Evolutionary conservation across 2,329 filamentous ascomycete genomes (phyloP), one percentile per base, ranked within the genome.

Genomic region (Aspergillus neoniger): DNA sequence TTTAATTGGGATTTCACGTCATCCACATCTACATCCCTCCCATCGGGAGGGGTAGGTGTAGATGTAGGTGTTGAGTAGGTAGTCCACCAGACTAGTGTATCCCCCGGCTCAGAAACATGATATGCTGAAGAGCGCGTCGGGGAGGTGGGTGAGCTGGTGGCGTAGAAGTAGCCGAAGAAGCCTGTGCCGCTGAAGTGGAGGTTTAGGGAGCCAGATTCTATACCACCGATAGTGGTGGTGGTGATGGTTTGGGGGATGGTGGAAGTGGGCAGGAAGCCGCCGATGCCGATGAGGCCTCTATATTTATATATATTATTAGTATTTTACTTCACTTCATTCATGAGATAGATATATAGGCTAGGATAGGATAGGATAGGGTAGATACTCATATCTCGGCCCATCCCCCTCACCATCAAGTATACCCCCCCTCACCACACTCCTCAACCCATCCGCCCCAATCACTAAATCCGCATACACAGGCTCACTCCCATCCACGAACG

Each of bases 141-240:
- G 14, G 64, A 67, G 2, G 63, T 55, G 9, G 55, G 8, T 3
- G 67, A 61, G 43, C 69, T 73, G 7, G 66, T 64, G 14, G 72
- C 66, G 53, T 75, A 78, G 25, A 77, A 76, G 65, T 82, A 83
- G 1, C 82, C 81, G 63, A 83, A 83, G 65, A 83, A 83, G 0
- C 82, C 81, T 55, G 81, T 81, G 0, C 77, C 72, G 1, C 81
- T 80, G 58, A 82, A 81, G 0, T 77, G 70, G 48, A 83, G 72
- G 41, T 73, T 74, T 74, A 82, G 79, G 1, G 71, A 70, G 5
- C 75, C 76, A 17, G 72, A 4, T 36, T 14, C 12, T 28, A 28
- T 28, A 25, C 23, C 23, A 25, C 23, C 23, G 23, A 25, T 25
- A 2, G 23, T 25, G 23, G 30, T 12, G 1, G 60, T 25, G 10